Evolutionary conservation across 1,284 basidiomycete genomes (phyloP), one percentile per base, ranked within the genome.

Genomic region (Termitomyces sp.): DNA sequence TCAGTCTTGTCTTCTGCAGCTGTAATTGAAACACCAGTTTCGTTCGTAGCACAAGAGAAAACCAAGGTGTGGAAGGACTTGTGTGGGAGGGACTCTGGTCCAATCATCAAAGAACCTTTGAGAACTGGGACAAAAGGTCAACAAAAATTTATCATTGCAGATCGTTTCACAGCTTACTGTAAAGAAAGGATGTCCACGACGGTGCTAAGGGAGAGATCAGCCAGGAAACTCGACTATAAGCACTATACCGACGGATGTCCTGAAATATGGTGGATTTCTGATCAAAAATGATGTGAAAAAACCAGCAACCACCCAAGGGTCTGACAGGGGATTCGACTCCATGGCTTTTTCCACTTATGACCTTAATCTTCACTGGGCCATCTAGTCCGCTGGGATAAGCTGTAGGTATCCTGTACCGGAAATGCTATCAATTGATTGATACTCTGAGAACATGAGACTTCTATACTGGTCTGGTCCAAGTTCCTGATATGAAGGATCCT

Each of bases 271-370:
- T 74, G 3, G 81, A 82, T 19, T 84, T 78, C 53, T 77, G 77
- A 50, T 78, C 74, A 66, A 96, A 86, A 54, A 75, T 81, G 55
- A 90, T 72, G 66, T 97, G 93, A 73, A 96, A 86, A 70, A 86
- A 97, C 88, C 92, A 94, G 69, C 93, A 95, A 1, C 93, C 93
- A 13, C 93, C 94, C 3, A 95, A 81, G 0, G 92, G 89, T 49
- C 88, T 76, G 26, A 98, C 93, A 16, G 93, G 93, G 1, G 91
- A 94, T 64, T 88, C 83, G 9, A 88, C 78, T 8, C 91, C 93
- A 60, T 93, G 82, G 55, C 89, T 91, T 66, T 86, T 86, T 11
- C 96, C 96, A 55, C 89, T 91, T 59, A 98, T 90, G 38, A 98
- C 87, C 61, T 85, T 91, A 64, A 97, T 77, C 56, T 78, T 79